A percentile compares a stretch with the other conserved stretches of the same genome.
Evolutionary conservation across 768 basidiomycete species (phyloP).

Genomic region (Astraeus odoratus): DNA sequence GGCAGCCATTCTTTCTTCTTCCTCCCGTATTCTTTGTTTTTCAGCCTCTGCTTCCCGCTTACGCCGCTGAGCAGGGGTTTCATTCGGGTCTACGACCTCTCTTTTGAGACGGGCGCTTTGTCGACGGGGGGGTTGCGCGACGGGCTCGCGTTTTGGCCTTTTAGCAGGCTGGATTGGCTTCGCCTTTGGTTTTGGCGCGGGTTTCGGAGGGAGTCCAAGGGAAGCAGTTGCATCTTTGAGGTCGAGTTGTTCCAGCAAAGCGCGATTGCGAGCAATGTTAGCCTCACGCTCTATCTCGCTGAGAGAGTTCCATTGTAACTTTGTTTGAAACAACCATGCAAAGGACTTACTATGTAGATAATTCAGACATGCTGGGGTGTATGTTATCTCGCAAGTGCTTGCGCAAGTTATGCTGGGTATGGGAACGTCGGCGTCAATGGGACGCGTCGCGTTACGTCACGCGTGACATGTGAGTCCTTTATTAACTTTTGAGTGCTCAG

Average conservation of each 20-base stretch:
- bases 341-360: slow-evolving; percentile 48
- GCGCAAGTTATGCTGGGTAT: no score
- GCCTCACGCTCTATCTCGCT: slow-evolving; percentile 71
- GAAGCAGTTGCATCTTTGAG: slow-evolving; percentile 48
- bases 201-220: slow-evolving; percentile 39
- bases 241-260: slow-evolving; percentile 64
- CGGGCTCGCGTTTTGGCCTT: slow-evolving; percentile 43
- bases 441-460: slow-evolving; percentile 28
- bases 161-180: slow-evolving; percentile 60
- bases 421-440: slow-evolving; percentile 1
- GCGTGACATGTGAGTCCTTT: slow-evolving; percentile 13
- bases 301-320: not conserved
- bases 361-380: slow-evolving; percentile 29
- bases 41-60: slow-evolving; percentile 62
- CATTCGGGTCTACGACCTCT: slow-evolving; percentile 48
- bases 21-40: slow-evolving; percentile 50
- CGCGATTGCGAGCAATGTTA: slow-evolving; percentile 77
- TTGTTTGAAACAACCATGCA: not conserved
- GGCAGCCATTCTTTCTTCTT: slow-evolving; percentile 52
- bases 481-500: no score
- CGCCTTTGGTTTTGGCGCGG: slow-evolving; percentile 33
- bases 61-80: slow-evolving; percentile 55
- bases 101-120: slow-evolving; percentile 58
- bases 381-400: not conserved
- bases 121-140: slow-evolving; percentile 46